phyloP scores from a whole-genome alignment of 495 filamentous ascomycete species.

The Neohortaea acidophila region DNA sequence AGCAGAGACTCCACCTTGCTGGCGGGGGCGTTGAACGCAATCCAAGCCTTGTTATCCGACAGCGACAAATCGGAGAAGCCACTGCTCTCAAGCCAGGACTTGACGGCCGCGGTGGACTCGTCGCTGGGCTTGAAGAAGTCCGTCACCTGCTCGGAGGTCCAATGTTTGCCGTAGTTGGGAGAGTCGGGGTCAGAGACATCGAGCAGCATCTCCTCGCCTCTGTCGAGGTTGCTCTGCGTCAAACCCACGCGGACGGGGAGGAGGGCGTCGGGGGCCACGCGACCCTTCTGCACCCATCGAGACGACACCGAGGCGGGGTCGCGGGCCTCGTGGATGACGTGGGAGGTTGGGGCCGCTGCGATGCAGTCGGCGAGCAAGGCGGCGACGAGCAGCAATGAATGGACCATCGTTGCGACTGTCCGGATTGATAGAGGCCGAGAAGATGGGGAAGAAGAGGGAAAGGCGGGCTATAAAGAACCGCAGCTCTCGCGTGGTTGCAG shows the following conservation, averaged over 20 bases:
- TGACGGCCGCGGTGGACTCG: conserved; percentile 7
- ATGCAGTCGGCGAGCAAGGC: too few relatives aligned
- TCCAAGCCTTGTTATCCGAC: conserved; percentile 17
- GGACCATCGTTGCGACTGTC: too few relatives aligned
- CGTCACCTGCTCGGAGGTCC: conserved; percentile 15
- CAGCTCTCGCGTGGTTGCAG: too few relatives aligned
- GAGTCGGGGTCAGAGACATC: conserved; percentile 18
- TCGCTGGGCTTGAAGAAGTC: conserved; percentile 8
- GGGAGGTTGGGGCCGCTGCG: too few relatives aligned
- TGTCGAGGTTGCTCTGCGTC: conserved; percentile 15
- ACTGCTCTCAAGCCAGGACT: conserved; percentile 4
- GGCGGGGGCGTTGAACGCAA: conserved; percentile 16
- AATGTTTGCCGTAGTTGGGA: conserved; percentile 19
- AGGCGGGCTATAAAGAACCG: too few relatives aligned
- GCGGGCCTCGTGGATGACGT: too few relatives aligned
- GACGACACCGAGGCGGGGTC: too few relatives aligned
- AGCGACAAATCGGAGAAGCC: conserved; percentile 4
- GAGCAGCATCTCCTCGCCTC: conserved; percentile 6
- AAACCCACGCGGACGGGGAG: conserved; percentile 16
- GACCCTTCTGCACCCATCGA: conserved; percentile 6
- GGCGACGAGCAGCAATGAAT: too few relatives aligned
- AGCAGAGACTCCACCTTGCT: conserved; percentile 12
- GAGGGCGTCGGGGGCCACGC: neutral
- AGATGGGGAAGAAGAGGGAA: too few relatives aligned
- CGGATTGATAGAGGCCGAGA: too few relatives aligned